Evolutionary conservation across 805 yeast genomes (phyloP), one percentile per base, ranked within the genome.

Genomic region (Candida nanaspora): DNA sequence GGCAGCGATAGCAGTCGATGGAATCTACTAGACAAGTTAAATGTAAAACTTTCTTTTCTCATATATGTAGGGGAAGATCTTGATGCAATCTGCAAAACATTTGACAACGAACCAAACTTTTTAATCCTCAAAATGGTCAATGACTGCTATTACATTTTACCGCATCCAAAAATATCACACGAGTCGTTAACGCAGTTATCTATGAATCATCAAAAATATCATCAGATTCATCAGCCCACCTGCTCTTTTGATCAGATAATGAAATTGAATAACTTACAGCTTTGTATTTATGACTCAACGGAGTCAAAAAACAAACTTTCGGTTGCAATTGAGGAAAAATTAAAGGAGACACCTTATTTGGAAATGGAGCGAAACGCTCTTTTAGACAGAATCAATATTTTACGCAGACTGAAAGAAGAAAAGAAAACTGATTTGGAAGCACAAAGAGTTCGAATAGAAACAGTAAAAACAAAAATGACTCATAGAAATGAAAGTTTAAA

Each of bases 211-310:
- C 19, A 22, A 9, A 33, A 26, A 21, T 46, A 39, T 27, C 8
- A 39, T 31, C 13, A 41, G 37, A 27, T 27, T 5, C 38, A 21
- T 11, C 31, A 19, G 30, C 28, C 27, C 2, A 55, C 67, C 1
- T 56, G 69, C 40, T 51, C 65, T 0, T 69, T 61, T 46, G 72
- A 68, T 41, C 65, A 62, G 22, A 56, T 66, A 11, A 65, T 69
- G 71, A 68, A 66, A 39, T 40, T 69, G 43, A 65, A 65, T 38
- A 66, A 66, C 25, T 46, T 64, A 13, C 62, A 64, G 14, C 44
- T 55, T 15, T 63, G 68, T 38, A 56, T 66, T 10, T 53, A 56
- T 25, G 74, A 69, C 39, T 39, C 65, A 9, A 16, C 51, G 4
- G 27, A 35, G 8, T 28, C 33, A 28, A 38, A 20, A 25, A 35